phyloP scores from a whole-genome alignment of 768 basidiomycete genomes.

The Psilocybe azurescens region DNA sequence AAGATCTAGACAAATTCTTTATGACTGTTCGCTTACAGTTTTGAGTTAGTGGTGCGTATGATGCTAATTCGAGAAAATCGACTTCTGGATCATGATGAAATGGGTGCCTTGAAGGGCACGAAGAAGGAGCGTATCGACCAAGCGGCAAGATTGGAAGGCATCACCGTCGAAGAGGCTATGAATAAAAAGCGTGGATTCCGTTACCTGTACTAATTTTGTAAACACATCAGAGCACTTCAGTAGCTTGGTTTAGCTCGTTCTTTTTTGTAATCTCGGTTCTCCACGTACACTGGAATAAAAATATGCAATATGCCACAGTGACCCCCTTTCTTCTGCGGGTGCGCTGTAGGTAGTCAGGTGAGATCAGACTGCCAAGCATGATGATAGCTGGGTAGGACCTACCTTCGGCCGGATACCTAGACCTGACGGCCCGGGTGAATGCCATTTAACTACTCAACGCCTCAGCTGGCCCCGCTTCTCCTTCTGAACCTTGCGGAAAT shows the following conservation, averaged over 20 bases:
- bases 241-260: neutral
- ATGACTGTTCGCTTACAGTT: neutral
- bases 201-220: conserved; percentile 9
- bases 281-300: conserved; percentile 2
- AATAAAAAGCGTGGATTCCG: conserved; percentile 15
- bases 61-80: conserved; percentile 10
- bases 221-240: neutral
- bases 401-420: conserved; percentile 7
- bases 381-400: conserved; percentile 4
- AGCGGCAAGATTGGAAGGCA: conserved; percentile 12
- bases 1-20: conserved; percentile 2
- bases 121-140: conserved; percentile 13
- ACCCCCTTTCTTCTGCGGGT: neutral
- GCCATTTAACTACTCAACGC: neutral
- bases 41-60: neutral
- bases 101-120: conserved; percentile 10
- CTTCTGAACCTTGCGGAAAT: neutral
- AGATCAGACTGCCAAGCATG: neutral
- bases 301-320: neutral
- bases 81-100: conserved; percentile 6
- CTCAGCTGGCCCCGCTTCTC: conserved; percentile 3
- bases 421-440: neutral
- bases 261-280: conserved; percentile 7
- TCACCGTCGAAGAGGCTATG: conserved; percentile 13
- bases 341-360: conserved; percentile 6